Evolutionary conservation across 176 grass and related monocot species (phyloP).

Genomic region (Carex myosuroides): DNA sequence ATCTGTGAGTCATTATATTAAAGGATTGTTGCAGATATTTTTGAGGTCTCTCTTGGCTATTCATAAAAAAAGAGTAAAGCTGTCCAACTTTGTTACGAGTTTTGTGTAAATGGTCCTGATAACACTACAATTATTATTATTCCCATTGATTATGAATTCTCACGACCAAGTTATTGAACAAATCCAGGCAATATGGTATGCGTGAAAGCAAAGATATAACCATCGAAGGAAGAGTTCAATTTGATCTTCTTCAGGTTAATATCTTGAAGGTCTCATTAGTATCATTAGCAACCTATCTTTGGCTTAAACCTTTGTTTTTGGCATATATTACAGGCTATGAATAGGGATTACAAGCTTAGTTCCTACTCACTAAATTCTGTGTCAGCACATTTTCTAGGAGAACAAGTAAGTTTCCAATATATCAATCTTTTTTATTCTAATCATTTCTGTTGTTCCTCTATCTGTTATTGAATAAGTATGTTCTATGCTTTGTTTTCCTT

Average conservation of each 20-base stretch:
- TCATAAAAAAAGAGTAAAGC: neutral
- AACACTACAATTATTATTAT: neutral
- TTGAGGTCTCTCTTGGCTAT: neutral
- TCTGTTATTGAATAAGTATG: neutral
- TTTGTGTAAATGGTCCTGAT: neutral
- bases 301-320: conserved; percentile 18
- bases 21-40: neutral
- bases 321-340: conserved; percentile 58
- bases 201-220: conserved; percentile 99
- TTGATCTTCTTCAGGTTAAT: conserved; percentile 90
- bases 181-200: conserved; percentile 75
- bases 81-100: neutral
- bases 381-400: conserved; percentile 90
- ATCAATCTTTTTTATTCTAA: neutral
- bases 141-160: conserved; percentile 3
- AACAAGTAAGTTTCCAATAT: conserved; percentile 63
- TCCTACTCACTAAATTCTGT: conserved; percentile 98
- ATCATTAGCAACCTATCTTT: conserved; percentile 15
- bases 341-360: conserved; percentile 97
- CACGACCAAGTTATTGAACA: conserved; percentile 18
- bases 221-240: conserved; percentile 94
- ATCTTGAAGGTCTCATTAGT: conserved; percentile 24
- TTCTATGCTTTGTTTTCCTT: neutral
- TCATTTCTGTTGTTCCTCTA: conserved; percentile 8
- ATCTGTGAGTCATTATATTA: neutral